These are phyloP conservation scores for Neofusicoccum ribis DNA, from an alignment of 2,329 filamentous ascomycete species.

Conservation along the genomic window DNA sequence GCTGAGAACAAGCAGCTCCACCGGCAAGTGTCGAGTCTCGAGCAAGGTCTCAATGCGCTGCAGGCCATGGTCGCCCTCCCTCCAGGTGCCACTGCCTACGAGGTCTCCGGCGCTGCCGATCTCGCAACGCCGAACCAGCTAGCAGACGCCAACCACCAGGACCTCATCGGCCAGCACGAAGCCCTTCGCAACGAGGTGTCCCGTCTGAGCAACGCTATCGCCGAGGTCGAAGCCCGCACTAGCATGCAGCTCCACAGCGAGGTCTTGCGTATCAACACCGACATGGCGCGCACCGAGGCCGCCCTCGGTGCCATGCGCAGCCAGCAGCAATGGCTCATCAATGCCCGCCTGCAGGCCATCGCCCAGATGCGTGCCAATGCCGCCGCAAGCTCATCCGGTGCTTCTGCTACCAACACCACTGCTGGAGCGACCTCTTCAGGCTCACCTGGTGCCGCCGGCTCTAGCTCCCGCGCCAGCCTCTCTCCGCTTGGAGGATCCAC, in stretches of 20 bases:
- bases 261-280: constrained; percentile 61
- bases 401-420: background rate
- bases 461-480: background rate
- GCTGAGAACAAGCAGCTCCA: constrained; percentile 43
- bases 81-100: background rate
- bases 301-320: constrained; percentile 16
- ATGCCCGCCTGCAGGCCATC: constrained; percentile 15
- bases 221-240: constrained; percentile 60
- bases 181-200: constrained; percentile 60
- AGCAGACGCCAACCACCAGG: constrained; percentile 41
- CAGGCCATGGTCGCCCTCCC: constrained; percentile 17
- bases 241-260: constrained; percentile 66
- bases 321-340: constrained; percentile 20
- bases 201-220: constrained; percentile 55
- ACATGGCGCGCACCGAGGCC: constrained; percentile 62
- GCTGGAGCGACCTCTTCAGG: background rate
- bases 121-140: constrained; percentile 32
- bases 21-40: constrained; percentile 47
- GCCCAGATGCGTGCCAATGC: constrained; percentile 15
- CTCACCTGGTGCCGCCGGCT: background rate
- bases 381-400: background rate
- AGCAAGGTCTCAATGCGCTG: constrained; percentile 45
- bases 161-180: constrained; percentile 62
- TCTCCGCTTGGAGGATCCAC: background rate
- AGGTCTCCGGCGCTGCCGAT: constrained; percentile 27